phyloP scores from a whole-genome alignment of 1,139 yeast species.

The Eremothecium sinecaudum region DNA sequence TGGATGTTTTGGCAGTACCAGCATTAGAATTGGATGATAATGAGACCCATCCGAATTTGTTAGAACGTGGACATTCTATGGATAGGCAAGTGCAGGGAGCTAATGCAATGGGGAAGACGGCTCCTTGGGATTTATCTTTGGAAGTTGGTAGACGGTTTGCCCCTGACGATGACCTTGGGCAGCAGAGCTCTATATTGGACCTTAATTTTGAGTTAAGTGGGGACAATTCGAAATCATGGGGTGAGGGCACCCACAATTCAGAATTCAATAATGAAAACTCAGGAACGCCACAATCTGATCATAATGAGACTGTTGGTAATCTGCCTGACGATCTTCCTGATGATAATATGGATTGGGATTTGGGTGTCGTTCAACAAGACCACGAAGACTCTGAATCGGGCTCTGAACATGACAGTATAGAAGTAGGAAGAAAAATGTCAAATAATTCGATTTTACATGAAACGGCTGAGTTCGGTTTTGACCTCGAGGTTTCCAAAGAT shows the following conservation, averaged over 20 bases:
- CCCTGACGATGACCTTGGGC: conserved; percentile 34
- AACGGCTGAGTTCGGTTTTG: conserved; percentile 30
- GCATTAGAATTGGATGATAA: conserved; percentile 34
- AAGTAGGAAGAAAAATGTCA: conserved; percentile 25
- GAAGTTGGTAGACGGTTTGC: conserved; percentile 28
- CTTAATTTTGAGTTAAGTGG: conserved; percentile 27
- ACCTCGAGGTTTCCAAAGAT: conserved; percentile 30
- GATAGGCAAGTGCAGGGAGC: conserved; percentile 28
- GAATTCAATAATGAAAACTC: conserved; percentile 1
- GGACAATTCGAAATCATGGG: conserved; percentile 32
- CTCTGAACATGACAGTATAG: conserved; percentile 43
- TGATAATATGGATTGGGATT: conserved; percentile 16
- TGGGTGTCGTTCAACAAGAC: conserved; percentile 32
- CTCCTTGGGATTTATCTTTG: conserved; percentile 29
- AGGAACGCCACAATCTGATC: conserved; percentile 4
- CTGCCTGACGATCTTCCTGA: conserved; percentile 14
- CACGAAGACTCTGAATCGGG: conserved; percentile 2
- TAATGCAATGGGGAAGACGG: conserved; percentile 4
- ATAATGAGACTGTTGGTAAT: conserved; percentile 5
- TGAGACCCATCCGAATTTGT: conserved; percentile 11
- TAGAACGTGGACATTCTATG: conserved; percentile 19
- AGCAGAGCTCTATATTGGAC: conserved; percentile 25
- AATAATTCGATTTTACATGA: conserved; percentile 13
- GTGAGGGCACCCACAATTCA: conserved; percentile 61
- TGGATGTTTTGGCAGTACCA: conserved; percentile 60